Conservation (phyloP, 2,329 filamentous ascomycete genomes). For the Gaeumannomyces tritici region DNA sequence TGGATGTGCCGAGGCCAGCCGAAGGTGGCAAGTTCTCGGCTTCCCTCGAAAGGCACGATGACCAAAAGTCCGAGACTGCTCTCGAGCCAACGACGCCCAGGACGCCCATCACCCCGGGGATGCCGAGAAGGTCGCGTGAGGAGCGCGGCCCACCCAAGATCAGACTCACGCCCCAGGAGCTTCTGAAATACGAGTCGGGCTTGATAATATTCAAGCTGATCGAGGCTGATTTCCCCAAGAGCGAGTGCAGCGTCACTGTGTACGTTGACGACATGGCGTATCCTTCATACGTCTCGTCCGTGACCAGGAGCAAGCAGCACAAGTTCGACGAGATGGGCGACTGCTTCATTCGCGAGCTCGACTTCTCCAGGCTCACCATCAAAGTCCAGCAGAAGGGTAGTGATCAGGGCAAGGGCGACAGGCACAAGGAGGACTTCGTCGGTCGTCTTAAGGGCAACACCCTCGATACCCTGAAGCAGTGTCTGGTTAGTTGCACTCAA, state of each 20-base stretch:
- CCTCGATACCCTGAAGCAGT: constrained; percentile 77
- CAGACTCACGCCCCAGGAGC: constrained; percentile 66
- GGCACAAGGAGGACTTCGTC: constrained; percentile 60
- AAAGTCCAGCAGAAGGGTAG: constrained; percentile 75
- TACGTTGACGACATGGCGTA: constrained; percentile 93
- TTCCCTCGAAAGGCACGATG: constrained; percentile 20
- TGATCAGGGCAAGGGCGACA: constrained; percentile 58
- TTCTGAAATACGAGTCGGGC: constrained; percentile 80
- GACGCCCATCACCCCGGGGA: constrained; percentile 29
- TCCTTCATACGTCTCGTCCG: constrained; percentile 75
- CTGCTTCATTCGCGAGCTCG: constrained; percentile 92
- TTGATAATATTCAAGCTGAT: constrained; percentile 91
- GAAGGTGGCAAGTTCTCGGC: constrained; percentile 35
- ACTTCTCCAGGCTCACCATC: constrained; percentile 87
- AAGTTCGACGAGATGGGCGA: constrained; percentile 91
- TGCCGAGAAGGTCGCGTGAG: constrained; percentile 39
- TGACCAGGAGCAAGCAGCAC: constrained; percentile 56
- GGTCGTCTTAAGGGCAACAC: constrained; percentile 80
- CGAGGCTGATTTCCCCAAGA: constrained; percentile 74
- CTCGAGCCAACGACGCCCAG: constrained; percentile 16
- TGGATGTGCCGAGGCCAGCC: constrained; percentile 22
- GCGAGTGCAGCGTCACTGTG: constrained; percentile 72
- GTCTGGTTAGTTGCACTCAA: constrained; percentile 49
- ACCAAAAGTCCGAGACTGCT: constrained; percentile 11
- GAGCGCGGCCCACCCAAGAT: constrained; percentile 62